Base-by-base conservation (phyloP, 306 rosid species). In the Vigna mungo region DNA sequence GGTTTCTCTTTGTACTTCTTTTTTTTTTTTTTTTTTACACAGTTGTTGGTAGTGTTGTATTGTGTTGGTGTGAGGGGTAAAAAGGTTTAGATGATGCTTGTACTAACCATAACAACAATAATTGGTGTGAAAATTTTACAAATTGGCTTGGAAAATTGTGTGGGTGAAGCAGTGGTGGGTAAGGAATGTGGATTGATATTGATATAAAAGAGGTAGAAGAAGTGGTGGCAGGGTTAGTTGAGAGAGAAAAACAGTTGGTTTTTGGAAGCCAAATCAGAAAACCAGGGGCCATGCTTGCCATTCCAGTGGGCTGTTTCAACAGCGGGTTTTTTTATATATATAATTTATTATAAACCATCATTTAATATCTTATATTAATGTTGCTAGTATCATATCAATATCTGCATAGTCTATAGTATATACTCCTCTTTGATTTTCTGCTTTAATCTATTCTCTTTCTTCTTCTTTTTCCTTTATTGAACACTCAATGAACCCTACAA, bases 221-320 rank as follows among this genome's bases (percentile, higher is more conserved):
- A 44, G 63, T 43, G 43, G 37, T 7, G 43, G 65, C 20, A 87
- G 85, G 88, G 88, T 85, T 83, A 79, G 90, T 86, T 85, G 86
- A 85, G 92, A 81, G 85, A 84, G 92, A 77, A 74, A 85, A 47
- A 85, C 79, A 78, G 91, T 86, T 82, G 94, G 90, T 87, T 83
- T 75, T 84, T 77, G 80, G 61, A 61, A 85, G 82, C 71, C 83
- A 69, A 75, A n/a, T 72, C 74, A 71, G 72, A 90, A 94, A 95
- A 95, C 98, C 98, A 95, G 97, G 97, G 97, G 98, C 98, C 93
- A 88, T 88, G 82, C 76, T 86, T 30, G 80, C 55, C 58, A 76
- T 95, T 95, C 97, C 98, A 77, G 90, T 95, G 98, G 98, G 98
- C 98, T 88, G 91, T 89, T 90, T 88, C 89, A 88, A 90, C 88